Evolutionary conservation across 179 eudicot species (phyloP).

Genomic region (Beta lomatogona): DNA sequence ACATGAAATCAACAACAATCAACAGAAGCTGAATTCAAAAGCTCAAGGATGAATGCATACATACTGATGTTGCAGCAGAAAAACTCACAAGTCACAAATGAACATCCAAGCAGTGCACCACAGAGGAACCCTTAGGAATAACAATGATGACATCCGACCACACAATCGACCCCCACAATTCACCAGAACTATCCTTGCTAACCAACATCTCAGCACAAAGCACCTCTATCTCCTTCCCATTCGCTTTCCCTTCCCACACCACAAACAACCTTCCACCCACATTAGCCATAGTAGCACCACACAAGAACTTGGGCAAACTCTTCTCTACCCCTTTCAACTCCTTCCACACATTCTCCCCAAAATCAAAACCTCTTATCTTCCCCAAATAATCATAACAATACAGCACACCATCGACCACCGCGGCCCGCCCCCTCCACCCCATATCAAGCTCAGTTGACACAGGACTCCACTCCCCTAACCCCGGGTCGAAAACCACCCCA

Average conservation of each 20-base stretch:
- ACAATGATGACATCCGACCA: conserved; percentile 65
- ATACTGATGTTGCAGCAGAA: conserved; percentile 14
- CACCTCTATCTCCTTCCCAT: conserved; percentile 64
- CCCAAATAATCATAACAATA: conserved; percentile 92
- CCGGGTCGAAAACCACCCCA: conserved; percentile 69
- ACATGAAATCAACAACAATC: background rate
- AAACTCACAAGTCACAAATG: conserved; percentile 59
- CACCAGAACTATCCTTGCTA: conserved; percentile 53
- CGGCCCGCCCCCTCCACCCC: conserved; percentile 89
- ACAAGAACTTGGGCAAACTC: conserved; percentile 82
- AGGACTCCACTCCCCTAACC: conserved; percentile 55
- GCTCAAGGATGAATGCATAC: background rate
- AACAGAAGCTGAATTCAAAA: conserved; percentile 5
- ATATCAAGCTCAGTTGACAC: conserved; percentile 70
- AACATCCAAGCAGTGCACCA: conserved; percentile 75
- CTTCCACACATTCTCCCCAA: conserved; percentile 65
- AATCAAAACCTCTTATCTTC: conserved; percentile 78
- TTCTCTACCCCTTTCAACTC: conserved; percentile 71
- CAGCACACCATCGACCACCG: conserved; percentile 72
- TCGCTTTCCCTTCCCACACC: conserved; percentile 74
- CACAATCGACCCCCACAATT: conserved; percentile 56
- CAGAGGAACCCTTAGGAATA: conserved; percentile 59
- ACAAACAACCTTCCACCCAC: conserved; percentile 78
- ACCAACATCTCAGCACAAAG: conserved; percentile 79
- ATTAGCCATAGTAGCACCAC: conserved; percentile 88